Evolutionary conservation across 768 basidiomycete genomes (phyloP), one percentile per base, ranked within the genome.

Genomic region (Kwoniella mangroviensis): DNA sequence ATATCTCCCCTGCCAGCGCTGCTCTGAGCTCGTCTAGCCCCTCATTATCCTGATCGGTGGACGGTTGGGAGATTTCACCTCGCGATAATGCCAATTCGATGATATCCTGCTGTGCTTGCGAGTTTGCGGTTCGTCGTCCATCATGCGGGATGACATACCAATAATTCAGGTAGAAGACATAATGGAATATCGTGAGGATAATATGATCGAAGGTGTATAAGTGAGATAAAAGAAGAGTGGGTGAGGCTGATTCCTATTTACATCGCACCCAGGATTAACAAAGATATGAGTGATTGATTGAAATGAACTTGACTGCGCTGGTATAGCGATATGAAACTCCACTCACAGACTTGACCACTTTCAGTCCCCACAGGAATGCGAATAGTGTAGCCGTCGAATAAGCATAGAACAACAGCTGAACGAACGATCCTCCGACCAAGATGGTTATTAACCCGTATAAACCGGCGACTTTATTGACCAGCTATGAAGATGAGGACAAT

Each of bases 101-200:
- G 81, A 99, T 88, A 52, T 89, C 91, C 80, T 92, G 85, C 83
- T 99, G 97, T 11, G 97, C 96, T 34, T 87, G 86, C 1, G 94
- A 98, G 81, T 96, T 92, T 71, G 88, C 87, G 42, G 88, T 87
- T 1, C 89, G 88, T 24, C 86, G 86, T 5, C 97, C 97, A 75
- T 99, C 94, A 79, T 99, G 97, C 0, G 94, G 91, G 1, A 89
- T 91, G 84, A 91, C 83, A 91, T 93, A 99, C 96, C 95, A 99
- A 51, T 83, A 81, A 59, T 87, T 85, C 22, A 93, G 87, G 49
- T 90, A 92, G 73, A 99, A 98, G 79, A 92, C 92, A 52, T 91
- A 86, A n/a, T 94, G 95, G 91, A 93, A 98, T 0, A 90, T 84
- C 1, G 95, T 94, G 17, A 90, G 91, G 70, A 99, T 85, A 67